A percentile compares a stretch with the other conserved stretches of the same genome.
Evolutionary conservation across 495 filamentous ascomycete genomes (phyloP).

Genomic region (Penicillium lividum): DNA sequence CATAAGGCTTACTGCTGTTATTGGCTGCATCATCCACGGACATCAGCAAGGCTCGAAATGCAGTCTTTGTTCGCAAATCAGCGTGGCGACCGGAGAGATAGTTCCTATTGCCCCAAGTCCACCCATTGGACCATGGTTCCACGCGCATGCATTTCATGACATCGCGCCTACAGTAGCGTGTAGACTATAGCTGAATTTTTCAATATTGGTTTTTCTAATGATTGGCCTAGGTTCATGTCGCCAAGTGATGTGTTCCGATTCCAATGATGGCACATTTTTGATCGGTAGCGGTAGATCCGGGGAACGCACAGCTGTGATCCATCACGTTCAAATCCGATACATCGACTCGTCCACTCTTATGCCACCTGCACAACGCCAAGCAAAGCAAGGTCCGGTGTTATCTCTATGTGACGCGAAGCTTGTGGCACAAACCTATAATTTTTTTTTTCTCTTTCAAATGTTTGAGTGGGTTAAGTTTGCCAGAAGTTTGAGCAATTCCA

Average conservation of each 20-base stretch:
- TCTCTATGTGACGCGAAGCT: constrained; percentile 11
- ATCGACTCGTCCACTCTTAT: constrained; percentile 1
- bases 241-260: constrained; percentile 31
- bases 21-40: constrained; percentile 12
- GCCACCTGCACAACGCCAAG: constrained; percentile 15
- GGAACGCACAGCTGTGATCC: constrained; percentile 23
- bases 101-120: constrained; percentile 10
- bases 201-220: constrained; percentile 17
- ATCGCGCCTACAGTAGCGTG: constrained; percentile 4
- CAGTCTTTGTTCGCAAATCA: constrained; percentile 1
- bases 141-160: constrained; percentile 8
- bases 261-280: constrained; percentile 27
- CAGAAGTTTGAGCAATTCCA: constrained; percentile 6
- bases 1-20: constrained; percentile 8
- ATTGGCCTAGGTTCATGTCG: constrained; percentile 18
- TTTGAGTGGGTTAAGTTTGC: constrained; percentile 1
- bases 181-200: constrained; percentile 4
- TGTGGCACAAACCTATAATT: constrained; percentile 14
- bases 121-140: constrained; percentile 8
- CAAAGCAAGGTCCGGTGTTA: constrained; percentile 25
- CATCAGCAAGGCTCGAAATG: constrained; percentile 12
- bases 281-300: constrained; percentile 31
- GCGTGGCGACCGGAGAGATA: constrained; percentile 13
- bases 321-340: constrained; percentile 20
- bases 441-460: not conserved